Evolutionary conservation across 305 asterid genomes (phyloP).

Genomic region (Striga hermonthica): DNA sequence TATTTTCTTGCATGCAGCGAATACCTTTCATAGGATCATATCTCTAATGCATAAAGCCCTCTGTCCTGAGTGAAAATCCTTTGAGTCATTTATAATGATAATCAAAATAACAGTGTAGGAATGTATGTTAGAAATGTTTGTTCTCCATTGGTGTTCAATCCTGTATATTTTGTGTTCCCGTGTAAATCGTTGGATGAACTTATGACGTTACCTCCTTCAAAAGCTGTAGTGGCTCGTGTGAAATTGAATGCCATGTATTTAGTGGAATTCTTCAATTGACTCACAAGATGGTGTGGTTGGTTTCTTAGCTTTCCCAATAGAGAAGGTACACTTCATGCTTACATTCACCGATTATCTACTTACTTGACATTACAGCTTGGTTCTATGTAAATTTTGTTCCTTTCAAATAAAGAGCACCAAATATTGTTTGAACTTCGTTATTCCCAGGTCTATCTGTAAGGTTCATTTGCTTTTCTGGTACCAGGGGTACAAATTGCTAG

Average conservation of each 20-base stretch:
- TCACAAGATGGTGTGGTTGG: slow-evolving; percentile 35
- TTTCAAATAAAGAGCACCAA: slow-evolving; percentile 16
- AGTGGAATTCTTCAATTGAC: slow-evolving; percentile 30
- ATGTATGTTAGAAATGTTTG: slow-evolving; percentile 8
- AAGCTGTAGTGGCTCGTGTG: slow-evolving; percentile 34
- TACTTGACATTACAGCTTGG: slow-evolving; percentile 9
- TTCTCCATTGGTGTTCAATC: slow-evolving; percentile 22
- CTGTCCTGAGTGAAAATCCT: not conserved
- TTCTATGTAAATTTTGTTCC: slow-evolving; percentile 28
- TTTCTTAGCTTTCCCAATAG: slow-evolving; percentile 37
- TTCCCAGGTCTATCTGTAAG: slow-evolving; percentile 54
- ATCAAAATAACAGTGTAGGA: slow-evolving; percentile 18
- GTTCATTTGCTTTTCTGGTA: no score
- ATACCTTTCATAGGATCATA: not conserved
- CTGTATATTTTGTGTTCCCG: slow-evolving; percentile 17
- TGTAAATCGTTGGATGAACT: slow-evolving; percentile 32
- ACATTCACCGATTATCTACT: slow-evolving; percentile 22
- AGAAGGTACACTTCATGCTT: slow-evolving; percentile 45
- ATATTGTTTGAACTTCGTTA: slow-evolving; percentile 25
- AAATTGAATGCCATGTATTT: slow-evolving; percentile 38
- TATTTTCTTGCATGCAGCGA: not conserved
- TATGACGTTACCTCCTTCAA: slow-evolving; percentile 40
- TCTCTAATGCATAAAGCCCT: slow-evolving; percentile 2
- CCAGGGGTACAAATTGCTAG: no score
- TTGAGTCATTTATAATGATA: not conserved